Evolutionary conservation across 768 basidiomycete species (phyloP).

Genomic region (Xanthoconium purpureum): DNA sequence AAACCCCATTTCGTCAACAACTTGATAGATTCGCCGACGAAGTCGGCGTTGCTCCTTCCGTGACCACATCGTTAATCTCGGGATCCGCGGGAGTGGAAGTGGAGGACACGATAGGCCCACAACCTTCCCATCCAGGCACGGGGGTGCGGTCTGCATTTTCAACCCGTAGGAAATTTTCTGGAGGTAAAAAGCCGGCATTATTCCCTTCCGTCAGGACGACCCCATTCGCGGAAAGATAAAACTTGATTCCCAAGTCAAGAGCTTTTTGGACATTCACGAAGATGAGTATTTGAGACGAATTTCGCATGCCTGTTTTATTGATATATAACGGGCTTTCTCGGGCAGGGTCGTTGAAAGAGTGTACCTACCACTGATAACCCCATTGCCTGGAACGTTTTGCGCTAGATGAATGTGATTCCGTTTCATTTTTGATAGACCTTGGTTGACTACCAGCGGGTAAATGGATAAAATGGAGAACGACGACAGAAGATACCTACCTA

Average conservation of each 20-base stretch:
- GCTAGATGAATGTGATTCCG: slow-evolving; percentile 94
- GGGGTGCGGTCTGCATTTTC: slow-evolving; percentile 39
- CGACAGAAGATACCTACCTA: slow-evolving; percentile 45
- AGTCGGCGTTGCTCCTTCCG: not conserved
- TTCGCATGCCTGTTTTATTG: slow-evolving; percentile 70
- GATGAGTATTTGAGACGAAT: slow-evolving; percentile 72
- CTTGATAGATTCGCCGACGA: not conserved
- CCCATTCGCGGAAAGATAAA: slow-evolving; percentile 81
- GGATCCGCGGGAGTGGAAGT: not conserved
- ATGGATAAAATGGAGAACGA: not conserved
- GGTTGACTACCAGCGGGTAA: slow-evolving; percentile 41
- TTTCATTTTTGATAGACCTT: slow-evolving; percentile 80
- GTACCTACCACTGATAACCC: slow-evolving; percentile 71
- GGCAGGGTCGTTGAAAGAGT: not conserved
- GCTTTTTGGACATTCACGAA: slow-evolving; percentile 76
- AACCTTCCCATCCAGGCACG: slow-evolving; percentile 23
- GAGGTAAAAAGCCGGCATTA: slow-evolving; percentile 53
- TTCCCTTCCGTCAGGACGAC: slow-evolving; percentile 86
- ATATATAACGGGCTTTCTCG: not conserved
- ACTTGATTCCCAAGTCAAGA: slow-evolving; percentile 62
- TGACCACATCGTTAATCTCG: not conserved
- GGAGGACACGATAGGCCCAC: not conserved
- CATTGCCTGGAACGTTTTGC: slow-evolving; percentile 63
- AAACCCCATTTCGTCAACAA: not conserved
- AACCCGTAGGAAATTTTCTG: slow-evolving; percentile 68